phyloP scores from a whole-genome alignment of 768 basidiomycete genomes.

The Boletus patriciae region DNA sequence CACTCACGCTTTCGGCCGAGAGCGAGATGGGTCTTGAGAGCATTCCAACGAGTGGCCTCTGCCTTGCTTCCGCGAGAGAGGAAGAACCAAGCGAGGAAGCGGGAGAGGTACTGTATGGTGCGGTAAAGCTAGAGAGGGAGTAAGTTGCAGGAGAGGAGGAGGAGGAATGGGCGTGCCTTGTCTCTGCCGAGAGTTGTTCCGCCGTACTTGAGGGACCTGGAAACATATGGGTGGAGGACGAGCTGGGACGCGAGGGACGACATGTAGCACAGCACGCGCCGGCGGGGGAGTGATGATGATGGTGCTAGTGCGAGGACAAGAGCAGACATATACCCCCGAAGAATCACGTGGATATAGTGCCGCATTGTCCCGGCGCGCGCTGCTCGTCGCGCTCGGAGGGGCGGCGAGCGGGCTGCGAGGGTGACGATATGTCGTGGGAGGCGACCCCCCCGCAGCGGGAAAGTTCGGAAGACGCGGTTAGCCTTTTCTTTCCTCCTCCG shows the following conservation, averaged over 20 bases:
- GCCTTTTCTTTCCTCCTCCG: background rate
- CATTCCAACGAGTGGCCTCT: slow-evolving; percentile 74
- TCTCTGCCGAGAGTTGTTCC: slow-evolving; percentile 86
- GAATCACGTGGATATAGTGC: slow-evolving; percentile 30
- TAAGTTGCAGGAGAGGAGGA: background rate
- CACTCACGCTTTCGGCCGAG: slow-evolving; percentile 77
- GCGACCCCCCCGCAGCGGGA: background rate
- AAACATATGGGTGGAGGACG: slow-evolving; percentile 81
- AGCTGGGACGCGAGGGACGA: slow-evolving; percentile 63
- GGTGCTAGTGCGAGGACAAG: background rate
- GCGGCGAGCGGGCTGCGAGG: background rate
- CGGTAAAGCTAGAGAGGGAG: slow-evolving; percentile 69
- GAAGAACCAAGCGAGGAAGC: slow-evolving; percentile 85
- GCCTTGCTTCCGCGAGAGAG: slow-evolving; percentile 66
- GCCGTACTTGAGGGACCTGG: slow-evolving; percentile 72
- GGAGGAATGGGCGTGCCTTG: slow-evolving; percentile 55
- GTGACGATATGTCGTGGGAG: background rate
- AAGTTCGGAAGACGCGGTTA: slow-evolving; percentile 6
- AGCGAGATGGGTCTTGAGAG: slow-evolving; percentile 83
- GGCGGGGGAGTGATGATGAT: slow-evolving; percentile 15
- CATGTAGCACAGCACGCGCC: slow-evolving; percentile 21
- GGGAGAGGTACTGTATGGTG: slow-evolving; percentile 85
- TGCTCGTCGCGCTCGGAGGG: background rate
- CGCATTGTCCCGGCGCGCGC: slow-evolving; percentile 4
- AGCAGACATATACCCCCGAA: slow-evolving; percentile 9